Evolutionary conservation across 805 yeast genomes (phyloP).

Genomic region (Komagataella populi): DNA sequence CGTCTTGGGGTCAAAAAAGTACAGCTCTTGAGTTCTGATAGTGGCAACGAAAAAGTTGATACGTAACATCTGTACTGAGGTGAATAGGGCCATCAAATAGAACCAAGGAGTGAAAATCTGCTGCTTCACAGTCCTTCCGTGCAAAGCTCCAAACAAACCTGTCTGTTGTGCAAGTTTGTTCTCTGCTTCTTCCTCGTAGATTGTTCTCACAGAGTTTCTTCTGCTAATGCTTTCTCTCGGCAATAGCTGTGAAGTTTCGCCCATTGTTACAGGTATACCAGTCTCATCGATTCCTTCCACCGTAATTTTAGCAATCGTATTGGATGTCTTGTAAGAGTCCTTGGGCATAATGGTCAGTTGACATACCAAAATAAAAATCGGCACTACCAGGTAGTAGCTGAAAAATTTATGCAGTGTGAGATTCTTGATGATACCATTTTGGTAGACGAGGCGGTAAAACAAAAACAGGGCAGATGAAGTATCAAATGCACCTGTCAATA

Average conservation of each 20-base stretch:
- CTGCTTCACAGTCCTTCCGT: slow-evolving; percentile 29
- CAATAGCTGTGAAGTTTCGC: slow-evolving; percentile 11
- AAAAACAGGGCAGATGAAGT: slow-evolving; percentile 83
- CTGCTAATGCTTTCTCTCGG: slow-evolving; percentile 17
- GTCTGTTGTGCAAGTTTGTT: slow-evolving; percentile 33
- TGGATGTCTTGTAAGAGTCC: slow-evolving; percentile 60
- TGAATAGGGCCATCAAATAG: slow-evolving; percentile 58
- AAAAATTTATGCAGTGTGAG: slow-evolving; percentile 49
- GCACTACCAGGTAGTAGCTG: slow-evolving; percentile 54
- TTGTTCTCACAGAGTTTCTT: slow-evolving; percentile 37
- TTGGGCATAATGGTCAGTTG: slow-evolving; percentile 74
- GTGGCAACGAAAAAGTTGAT: slow-evolving; percentile 92
- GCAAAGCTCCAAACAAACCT: slow-evolving; percentile 69
- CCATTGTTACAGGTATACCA: slow-evolving; percentile 41
- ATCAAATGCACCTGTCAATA: slow-evolving; percentile 89
- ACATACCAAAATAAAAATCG: slow-evolving; percentile 60
- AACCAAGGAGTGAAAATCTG: slow-evolving; percentile 61
- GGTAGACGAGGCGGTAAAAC: slow-evolving; percentile 55
- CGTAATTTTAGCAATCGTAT: slow-evolving; percentile 50
- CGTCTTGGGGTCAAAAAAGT: slow-evolving; percentile 35
- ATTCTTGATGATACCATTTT: slow-evolving; percentile 19
- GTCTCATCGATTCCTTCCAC: slow-evolving; percentile 66
- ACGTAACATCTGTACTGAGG: slow-evolving; percentile 82
- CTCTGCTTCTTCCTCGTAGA: slow-evolving; percentile 56
- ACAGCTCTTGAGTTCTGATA: slow-evolving; percentile 68